Base-by-base conservation (phyloP, 176 grass and related monocot genomes). In the Raddia guianensis region DNA sequence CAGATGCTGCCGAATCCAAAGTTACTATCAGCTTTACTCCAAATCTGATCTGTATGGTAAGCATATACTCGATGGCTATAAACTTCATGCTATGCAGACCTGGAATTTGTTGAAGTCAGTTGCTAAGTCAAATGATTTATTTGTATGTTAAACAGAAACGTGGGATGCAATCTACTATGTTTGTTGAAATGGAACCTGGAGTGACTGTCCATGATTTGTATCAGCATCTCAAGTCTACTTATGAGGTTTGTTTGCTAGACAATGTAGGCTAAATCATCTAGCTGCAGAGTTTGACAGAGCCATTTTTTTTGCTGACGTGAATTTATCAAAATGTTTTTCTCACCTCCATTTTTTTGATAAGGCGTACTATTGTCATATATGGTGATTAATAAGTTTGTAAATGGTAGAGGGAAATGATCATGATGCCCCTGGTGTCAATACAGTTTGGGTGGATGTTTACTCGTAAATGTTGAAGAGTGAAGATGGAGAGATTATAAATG, bases 151-250 rank as follows among this genome's bases (percentile, higher is more conserved):
- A 59, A 87, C 80, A 99, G 96, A 99, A 90, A 75, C 92, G 96
- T 86, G 96, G 96, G 19, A 99, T 99, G 96, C 92, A 99, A 77
- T 95, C 96, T 64, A 99, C 90, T 53, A 90, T 99, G 49, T 91
- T 90, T 73, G 88, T 99, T 44, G 90, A 99, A 91, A 87, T 95
- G 92, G 56, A 82, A 80, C 45, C 88, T 86, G 96, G 92, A 72
- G 88, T 99, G 40, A 93, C 84, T 83, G 50, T 45, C 63, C 83
- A 76, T 69, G 88, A 93, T 91, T 86, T 99, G 73, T 86, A 93
- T 86, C 74, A 90, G 73, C 86, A 91, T 76, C 87, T 99, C 50
- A 91, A 86, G 58, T 87, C 84, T 86, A 87, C 86, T 82, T 99
- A 95, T 50, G 72, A 95, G 92, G 96, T 95, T 86, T 75, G 70